Evolutionary conservation across 495 filamentous ascomycete genomes (phyloP).

Genomic region (Xylaria intraflava): DNA sequence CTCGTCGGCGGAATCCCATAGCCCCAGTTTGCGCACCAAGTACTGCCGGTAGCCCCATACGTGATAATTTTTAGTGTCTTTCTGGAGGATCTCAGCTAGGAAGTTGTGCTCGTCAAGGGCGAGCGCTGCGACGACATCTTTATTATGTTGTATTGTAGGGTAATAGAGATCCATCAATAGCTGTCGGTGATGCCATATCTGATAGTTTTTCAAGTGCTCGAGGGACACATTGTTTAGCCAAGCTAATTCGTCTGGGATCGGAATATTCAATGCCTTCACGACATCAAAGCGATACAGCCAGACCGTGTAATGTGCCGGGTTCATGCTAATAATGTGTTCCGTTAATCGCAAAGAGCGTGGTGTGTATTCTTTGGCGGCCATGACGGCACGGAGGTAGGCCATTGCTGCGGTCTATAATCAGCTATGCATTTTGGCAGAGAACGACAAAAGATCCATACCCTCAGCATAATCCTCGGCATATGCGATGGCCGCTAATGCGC

Average conservation of each 20-base stretch:
- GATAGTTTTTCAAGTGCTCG: constrained; percentile 90
- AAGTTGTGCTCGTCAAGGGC: constrained; percentile 60
- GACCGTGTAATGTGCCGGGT: constrained; percentile 95
- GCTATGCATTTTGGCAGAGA: not conserved
- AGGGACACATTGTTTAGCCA: constrained; percentile 83
- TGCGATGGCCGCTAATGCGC: constrained; percentile 78
- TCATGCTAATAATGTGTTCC: constrained; percentile 80
- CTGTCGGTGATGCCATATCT: constrained; percentile 98
- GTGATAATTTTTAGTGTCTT: constrained; percentile 95
- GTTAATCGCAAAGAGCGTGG: constrained; percentile 76
- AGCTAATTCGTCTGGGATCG: constrained; percentile 64
- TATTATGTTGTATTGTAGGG: constrained; percentile 41
- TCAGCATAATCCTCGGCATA: constrained; percentile 83
- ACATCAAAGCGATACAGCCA: constrained; percentile 90
- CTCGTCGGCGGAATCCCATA: constrained; percentile 54
- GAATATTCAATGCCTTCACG: constrained; percentile 57
- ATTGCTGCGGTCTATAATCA: constrained; percentile 36
- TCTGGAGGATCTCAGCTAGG: constrained; percentile 69
- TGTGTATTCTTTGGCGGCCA: constrained; percentile 79
- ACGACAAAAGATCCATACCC: constrained; percentile 45
- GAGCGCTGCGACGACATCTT: constrained; percentile 27
- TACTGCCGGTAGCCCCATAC: constrained; percentile 97
- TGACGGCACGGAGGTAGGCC: constrained; percentile 86
- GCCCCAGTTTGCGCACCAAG: constrained; percentile 71
- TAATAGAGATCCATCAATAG: constrained; percentile 65